phyloP scores from a whole-genome alignment of 164 flowering plant genomes.

The Buxus sempervirens region DNA sequence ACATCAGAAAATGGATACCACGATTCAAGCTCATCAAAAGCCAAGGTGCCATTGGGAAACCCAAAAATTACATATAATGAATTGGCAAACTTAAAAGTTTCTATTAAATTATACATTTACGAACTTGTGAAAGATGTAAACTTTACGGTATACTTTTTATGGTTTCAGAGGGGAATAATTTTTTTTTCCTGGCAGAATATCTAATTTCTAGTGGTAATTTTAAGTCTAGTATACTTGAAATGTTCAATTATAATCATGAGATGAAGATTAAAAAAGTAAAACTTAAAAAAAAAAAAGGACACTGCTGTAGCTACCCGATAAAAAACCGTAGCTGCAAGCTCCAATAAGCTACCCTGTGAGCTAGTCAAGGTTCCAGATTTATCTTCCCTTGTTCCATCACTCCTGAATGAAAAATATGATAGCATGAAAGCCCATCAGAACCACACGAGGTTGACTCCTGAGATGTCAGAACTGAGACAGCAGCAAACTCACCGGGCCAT shows the following conservation, averaged over 20 bases:
- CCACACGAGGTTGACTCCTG: constrained; percentile 2
- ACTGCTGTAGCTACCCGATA: constrained; percentile 49
- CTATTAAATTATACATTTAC: not conserved
- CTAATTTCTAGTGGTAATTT: not conserved
- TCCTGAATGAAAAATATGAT: constrained; percentile 37
- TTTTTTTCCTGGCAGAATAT: not conserved
- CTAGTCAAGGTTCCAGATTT: constrained; percentile 48
- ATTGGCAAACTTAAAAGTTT: not conserved
- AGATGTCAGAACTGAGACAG: not conserved
- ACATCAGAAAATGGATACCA: too few species aligned
- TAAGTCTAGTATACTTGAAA: not conserved
- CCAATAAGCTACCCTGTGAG: constrained; percentile 56
- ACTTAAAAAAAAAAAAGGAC: not conserved
- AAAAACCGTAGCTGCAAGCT: constrained; percentile 81
- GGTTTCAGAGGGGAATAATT: not conserved
- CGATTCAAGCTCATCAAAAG: too few species aligned
- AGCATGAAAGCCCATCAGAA: constrained; percentile 12
- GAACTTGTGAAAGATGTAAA: not conserved
- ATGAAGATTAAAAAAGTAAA: too few species aligned
- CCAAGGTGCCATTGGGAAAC: not conserved
- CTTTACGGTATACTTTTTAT: not conserved
- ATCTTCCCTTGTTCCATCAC: constrained; percentile 61
- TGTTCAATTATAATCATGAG: too few species aligned
- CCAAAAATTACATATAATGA: not conserved
- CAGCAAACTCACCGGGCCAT: constrained; percentile 42